phyloP scores from a whole-genome alignment of 225 moss, liverwort and hornwort species.

The Anthoceros angustus region DNA sequence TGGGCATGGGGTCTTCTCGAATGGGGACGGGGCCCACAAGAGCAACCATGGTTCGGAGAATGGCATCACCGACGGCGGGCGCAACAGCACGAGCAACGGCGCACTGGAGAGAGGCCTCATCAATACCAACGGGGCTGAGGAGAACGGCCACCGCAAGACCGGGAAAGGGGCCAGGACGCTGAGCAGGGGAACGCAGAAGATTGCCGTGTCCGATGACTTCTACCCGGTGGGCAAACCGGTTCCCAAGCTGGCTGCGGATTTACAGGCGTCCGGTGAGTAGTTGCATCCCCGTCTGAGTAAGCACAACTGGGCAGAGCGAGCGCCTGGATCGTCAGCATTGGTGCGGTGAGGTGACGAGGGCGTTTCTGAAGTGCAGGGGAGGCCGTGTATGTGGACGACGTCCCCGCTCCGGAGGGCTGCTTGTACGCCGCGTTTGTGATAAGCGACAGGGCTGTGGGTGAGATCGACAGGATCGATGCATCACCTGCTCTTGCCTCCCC shows the following conservation, averaged over 20 bases:
- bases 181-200: conserved; percentile 9
- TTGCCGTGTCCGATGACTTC: conserved; percentile 28
- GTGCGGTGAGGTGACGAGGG: background rate
- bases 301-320: too few species aligned
- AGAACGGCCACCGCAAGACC: too few species aligned
- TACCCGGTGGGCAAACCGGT: conserved; percentile 40
- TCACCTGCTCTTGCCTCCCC: conserved; percentile 29
- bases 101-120: too few species aligned
- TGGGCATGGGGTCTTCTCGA: too few species aligned
- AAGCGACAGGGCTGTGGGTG: conserved; percentile 32
- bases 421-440: conserved; percentile 34
- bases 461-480: conserved; percentile 22
- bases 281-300: too few species aligned
- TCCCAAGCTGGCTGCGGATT: conserved; percentile 30
- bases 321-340: too few species aligned
- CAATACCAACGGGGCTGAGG: too few species aligned
- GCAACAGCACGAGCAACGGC: too few species aligned
- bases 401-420: conserved; percentile 35
- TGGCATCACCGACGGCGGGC: too few species aligned
- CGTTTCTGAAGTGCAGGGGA: conserved; percentile 28
- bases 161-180: too few species aligned
- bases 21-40: too few species aligned
- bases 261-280: conserved; percentile 51
- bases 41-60: too few species aligned
- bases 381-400: conserved; percentile 44